Evolutionary conservation across 257 asterid species (phyloP), one percentile per base, ranked within the genome.

Genomic region (Nemophila menziesii): DNA sequence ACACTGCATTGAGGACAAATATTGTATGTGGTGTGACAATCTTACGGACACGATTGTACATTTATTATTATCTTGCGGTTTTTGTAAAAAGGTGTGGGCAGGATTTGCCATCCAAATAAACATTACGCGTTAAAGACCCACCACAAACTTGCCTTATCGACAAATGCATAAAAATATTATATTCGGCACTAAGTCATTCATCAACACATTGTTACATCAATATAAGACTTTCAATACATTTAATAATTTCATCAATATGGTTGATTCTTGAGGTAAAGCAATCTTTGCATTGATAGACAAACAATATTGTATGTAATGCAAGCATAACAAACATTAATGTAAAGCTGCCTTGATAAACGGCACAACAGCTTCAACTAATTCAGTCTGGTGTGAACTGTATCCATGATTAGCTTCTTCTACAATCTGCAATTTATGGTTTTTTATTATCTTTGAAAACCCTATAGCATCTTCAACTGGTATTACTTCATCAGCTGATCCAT

Each of bases 371-470:
- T 76, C 46, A 11, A 44, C 43, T 26, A 86, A 43, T 49, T 78
- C 79, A 50, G 56, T 69, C 55, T 69, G 86, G 57, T 78, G 92
- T 16, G 68, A 52, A 39, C 72, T 24, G 40, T 65, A 79, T 6
- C 67, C 5, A 45, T 82, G 94, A 50, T 65, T 52, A 16, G 94
- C 94, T 20, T 77, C 82, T 37, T 79, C 68, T 0, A 82, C 39
- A 23, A 76, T 61, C 39, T 51, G 64, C 37, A 82, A 46, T 29
- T 33, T 67, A 60, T 76, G 87, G 65, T 79, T 69, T 10, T 75
- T 74, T 55, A 79, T 63, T 42, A 69, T 64, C 66, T 76, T 73
- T 29, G 74, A 66, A 22, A 82, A 79, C 70, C 69, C 89, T 11
- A 44, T 5, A 1, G 85, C 92, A 60, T 79, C 94, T 43, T 69